Evolutionary conservation across 371 early-diverging fungal genomes (phyloP).

Genomic region (Edhazardia aedis): DNA sequence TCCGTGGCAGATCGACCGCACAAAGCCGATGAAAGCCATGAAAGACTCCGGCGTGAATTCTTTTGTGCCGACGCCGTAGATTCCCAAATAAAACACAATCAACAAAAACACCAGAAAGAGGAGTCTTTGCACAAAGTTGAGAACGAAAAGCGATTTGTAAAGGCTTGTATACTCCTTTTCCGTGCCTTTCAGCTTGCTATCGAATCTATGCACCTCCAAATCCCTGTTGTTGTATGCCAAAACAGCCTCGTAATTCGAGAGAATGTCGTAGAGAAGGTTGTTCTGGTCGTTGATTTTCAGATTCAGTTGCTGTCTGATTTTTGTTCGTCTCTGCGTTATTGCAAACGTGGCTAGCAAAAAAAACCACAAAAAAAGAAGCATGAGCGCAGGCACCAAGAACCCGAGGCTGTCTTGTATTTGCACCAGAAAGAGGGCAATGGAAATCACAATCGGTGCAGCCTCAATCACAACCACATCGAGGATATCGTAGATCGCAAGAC

Average conservation of each 20-base stretch:
- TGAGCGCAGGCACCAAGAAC: slow-evolving; percentile 6
- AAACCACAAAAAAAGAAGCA: slow-evolving; percentile 12
- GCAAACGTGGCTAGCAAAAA: slow-evolving; percentile 27
- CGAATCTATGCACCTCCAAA: slow-evolving; percentile 26
- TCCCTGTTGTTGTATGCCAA: slow-evolving; percentile 17
- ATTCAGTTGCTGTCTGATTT: slow-evolving; percentile 28
- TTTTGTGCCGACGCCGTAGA: slow-evolving; percentile 4
- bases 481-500: slow-evolving; percentile 35
- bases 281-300: slow-evolving; percentile 12
- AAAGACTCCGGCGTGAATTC: slow-evolving; percentile 12
- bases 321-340: slow-evolving; percentile 35
- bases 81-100: slow-evolving; percentile 18
- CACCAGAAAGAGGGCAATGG: slow-evolving; percentile 1
- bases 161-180: slow-evolving; percentile 12
- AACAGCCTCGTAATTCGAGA: slow-evolving; percentile 36
- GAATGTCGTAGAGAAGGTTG: slow-evolving; percentile 24
- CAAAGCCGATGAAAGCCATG: slow-evolving; percentile 20
- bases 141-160: slow-evolving; percentile 22
- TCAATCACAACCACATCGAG: slow-evolving; percentile 33
- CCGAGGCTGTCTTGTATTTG: slow-evolving; percentile 14
- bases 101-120: slow-evolving; percentile 14
- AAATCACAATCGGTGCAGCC: slow-evolving; percentile 14
- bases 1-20: slow-evolving; percentile 7
- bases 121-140: slow-evolving; percentile 33
- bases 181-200: slow-evolving; percentile 10